A percentile compares a stretch with the other conserved stretches of the same genome.
Conservation (phyloP, 2,329 filamentous ascomycete genomes). For the Lachnellula arida region DNA sequence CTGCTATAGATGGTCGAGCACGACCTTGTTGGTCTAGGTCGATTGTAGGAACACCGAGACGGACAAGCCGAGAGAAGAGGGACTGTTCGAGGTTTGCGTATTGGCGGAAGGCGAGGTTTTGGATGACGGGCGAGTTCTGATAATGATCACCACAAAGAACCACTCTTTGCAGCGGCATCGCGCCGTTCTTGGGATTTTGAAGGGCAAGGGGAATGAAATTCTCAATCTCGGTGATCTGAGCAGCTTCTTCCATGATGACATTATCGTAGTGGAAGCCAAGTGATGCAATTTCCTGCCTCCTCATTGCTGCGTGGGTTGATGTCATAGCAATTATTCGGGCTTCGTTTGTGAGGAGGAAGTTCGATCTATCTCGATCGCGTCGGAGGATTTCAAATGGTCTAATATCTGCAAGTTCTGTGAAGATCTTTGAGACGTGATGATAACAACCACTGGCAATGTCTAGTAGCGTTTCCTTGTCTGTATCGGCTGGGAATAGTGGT, state of each 20-base stretch:
- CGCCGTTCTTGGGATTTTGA: slow-evolving; percentile 71
- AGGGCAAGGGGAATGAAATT: slow-evolving; percentile 94
- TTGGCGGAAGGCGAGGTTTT: slow-evolving; percentile 88
- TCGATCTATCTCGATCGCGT: slow-evolving; percentile 85
- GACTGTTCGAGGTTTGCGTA: slow-evolving; percentile 97
- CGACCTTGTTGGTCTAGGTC: slow-evolving; percentile 91
- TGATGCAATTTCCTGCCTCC: slow-evolving; percentile 79
- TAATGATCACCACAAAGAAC: slow-evolving; percentile 93
- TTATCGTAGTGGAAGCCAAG: slow-evolving; percentile 98
- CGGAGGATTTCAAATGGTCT: slow-evolving; percentile 92
- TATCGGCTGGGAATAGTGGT: slow-evolving; percentile 69
- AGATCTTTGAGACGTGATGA: slow-evolving; percentile 82
- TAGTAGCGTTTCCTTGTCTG: slow-evolving; percentile 60
- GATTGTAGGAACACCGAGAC: slow-evolving; percentile 87
- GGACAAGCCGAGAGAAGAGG: slow-evolving; percentile 84
- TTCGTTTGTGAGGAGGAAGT: slow-evolving; percentile 91
- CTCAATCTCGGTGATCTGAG: slow-evolving; percentile 95
- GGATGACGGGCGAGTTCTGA: slow-evolving; percentile 93
- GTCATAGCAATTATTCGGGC: slow-evolving; percentile 99
- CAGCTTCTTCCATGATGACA: slow-evolving; percentile 96
- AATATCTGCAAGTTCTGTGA: slow-evolving; percentile 87
- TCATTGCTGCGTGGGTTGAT: slow-evolving; percentile 94
- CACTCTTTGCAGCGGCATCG: slow-evolving; percentile 76
- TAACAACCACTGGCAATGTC: slow-evolving; percentile 83
- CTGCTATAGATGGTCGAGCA: slow-evolving; percentile 78